A percentile compares a stretch with the other conserved stretches of the same genome.
phyloP scores from a whole-genome alignment of 177 flowering plant species.

The Vitis hybrid region DNA sequence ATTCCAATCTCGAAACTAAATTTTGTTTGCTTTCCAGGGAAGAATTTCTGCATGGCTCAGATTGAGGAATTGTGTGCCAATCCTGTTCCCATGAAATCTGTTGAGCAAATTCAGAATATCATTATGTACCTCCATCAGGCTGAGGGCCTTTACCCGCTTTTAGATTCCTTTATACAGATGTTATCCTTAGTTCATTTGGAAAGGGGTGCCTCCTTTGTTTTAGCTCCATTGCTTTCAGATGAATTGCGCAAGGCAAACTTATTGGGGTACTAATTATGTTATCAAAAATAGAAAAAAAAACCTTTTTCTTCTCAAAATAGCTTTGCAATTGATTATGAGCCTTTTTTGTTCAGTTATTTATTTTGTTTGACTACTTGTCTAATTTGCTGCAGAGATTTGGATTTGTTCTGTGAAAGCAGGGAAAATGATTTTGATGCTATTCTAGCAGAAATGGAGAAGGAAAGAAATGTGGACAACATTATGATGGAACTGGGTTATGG shows the following conservation, averaged over 20 bases:
- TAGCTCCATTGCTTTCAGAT: constrained; percentile 65
- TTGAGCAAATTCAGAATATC: constrained; percentile 74
- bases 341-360: neutral
- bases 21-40: constrained; percentile 49
- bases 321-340: neutral
- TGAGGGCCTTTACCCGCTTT: constrained; percentile 68
- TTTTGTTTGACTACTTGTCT: neutral
- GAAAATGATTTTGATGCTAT: constrained; percentile 76
- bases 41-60: constrained; percentile 68
- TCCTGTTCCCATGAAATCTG: constrained; percentile 39
- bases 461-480: constrained; percentile 73
- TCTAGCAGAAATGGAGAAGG: constrained; percentile 85
- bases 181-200: constrained; percentile 54
- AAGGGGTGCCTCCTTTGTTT: constrained; percentile 40
- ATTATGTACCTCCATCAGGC: constrained; percentile 68
- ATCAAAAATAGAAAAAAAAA: neutral
- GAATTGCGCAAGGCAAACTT: constrained; percentile 47
- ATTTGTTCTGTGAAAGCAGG: constrained; percentile 37
- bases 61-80: constrained; percentile 61
- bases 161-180: constrained; percentile 81
- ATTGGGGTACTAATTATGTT: constrained; percentile 45
- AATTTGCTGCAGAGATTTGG: constrained; percentile 52
- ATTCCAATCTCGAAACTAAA: neutral
- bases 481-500: constrained; percentile 91
- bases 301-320: neutral